Conservation (phyloP, 495 filamentous ascomycete species). For the Collariella sp. region DNA sequence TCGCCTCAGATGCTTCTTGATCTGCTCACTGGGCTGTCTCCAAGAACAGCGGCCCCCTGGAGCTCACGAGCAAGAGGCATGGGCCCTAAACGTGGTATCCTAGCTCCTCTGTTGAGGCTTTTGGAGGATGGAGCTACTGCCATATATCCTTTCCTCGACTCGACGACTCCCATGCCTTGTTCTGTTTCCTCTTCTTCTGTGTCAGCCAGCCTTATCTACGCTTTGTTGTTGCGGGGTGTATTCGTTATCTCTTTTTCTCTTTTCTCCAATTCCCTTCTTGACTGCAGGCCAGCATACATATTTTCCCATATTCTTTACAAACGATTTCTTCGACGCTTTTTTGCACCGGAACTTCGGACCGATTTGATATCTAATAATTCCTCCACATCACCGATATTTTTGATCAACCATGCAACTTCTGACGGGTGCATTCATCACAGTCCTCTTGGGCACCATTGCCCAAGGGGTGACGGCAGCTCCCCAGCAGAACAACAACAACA, state of each 20-base stretch:
- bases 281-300: slow-evolving; percentile 27
- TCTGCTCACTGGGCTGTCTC: neutral
- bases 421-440: slow-evolving; percentile 15
- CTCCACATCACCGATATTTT: neutral
- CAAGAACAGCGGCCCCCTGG: neutral
- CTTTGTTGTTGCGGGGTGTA: neutral
- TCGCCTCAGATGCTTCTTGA: neutral
- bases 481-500: neutral
- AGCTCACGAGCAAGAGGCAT: neutral
- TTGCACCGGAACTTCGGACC: slow-evolving; percentile 14
- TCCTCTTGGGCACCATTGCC: slow-evolving; percentile 21
- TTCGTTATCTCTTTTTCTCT: neutral
- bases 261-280: slow-evolving; percentile 22
- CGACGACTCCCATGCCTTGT: neutral
- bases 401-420: slow-evolving; percentile 23
- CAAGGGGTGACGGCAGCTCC: slow-evolving; percentile 16
- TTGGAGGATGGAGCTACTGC: neutral
- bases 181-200: slow-evolving; percentile 2
- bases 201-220: slow-evolving; percentile 1
- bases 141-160: slow-evolving; percentile 12
- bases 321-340: neutral
- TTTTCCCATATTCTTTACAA: slow-evolving; percentile 16
- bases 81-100: neutral
- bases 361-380: slow-evolving; percentile 3
- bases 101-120: slow-evolving; percentile 18